These are phyloP conservation scores for Cinnamomum chago DNA, from an alignment of 164 flowering plant species.

Conservation along the genomic window DNA sequence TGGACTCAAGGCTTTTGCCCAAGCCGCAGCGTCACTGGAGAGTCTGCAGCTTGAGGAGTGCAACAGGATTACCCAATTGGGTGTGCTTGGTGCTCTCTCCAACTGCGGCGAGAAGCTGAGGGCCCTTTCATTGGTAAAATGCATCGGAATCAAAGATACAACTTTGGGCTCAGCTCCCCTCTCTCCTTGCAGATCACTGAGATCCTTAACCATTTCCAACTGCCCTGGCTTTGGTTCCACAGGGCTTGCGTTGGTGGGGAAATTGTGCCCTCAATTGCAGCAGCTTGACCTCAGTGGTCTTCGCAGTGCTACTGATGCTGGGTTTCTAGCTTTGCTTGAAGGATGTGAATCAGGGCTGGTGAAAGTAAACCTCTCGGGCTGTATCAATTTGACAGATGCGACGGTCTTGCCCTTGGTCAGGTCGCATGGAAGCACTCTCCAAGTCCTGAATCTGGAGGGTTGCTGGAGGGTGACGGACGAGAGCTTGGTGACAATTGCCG, in stretches of 20 bases:
- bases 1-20: conserved; percentile 53
- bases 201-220: conserved; percentile 44
- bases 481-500: conserved; percentile 55
- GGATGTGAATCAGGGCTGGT: conserved; percentile 43
- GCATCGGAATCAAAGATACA: conserved; percentile 56
- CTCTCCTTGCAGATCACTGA: conserved; percentile 46
- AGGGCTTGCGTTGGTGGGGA: conserved; percentile 47
- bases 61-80: conserved; percentile 59
- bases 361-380: conserved; percentile 54
- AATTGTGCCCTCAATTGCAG: conserved; percentile 59
- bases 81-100: conserved; percentile 47
- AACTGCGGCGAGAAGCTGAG: conserved; percentile 50
- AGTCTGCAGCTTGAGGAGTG: conserved; percentile 68
- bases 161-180: conserved; percentile 19
- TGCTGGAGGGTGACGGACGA: conserved; percentile 54
- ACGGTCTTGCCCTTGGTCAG: conserved; percentile 37
- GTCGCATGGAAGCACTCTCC: conserved; percentile 58
- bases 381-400: conserved; percentile 55
- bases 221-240: conserved; percentile 71
- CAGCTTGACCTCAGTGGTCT: conserved; percentile 56
- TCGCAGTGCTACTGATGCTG: conserved; percentile 56
- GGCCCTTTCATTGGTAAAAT: conserved; percentile 48
- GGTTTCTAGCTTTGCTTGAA: conserved; percentile 44
- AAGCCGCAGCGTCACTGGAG: conserved; percentile 55
- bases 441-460: conserved; percentile 55